A percentile compares a stretch with the other conserved stretches of the same genome.
phyloP scores from a whole-genome alignment of 805 yeast genomes.

The Starmerella scarabaei region DNA sequence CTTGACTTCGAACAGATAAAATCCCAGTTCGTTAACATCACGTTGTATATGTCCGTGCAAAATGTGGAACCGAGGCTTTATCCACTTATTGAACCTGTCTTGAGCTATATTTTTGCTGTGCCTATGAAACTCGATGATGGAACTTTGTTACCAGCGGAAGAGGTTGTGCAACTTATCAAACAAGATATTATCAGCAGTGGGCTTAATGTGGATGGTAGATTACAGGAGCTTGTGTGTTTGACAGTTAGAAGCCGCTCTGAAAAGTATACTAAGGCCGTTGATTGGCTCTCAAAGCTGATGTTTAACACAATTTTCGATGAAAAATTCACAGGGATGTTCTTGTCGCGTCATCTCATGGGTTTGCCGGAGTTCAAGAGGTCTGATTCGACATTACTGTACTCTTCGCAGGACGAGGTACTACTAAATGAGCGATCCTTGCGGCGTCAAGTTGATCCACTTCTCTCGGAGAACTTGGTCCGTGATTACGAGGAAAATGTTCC shows the following conservation, averaged over 20 bases:
- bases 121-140: conserved; percentile 60
- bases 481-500: conserved; percentile 38
- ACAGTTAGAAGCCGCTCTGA: conserved; percentile 46
- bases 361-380: conserved; percentile 52
- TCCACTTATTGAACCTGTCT: conserved; percentile 49
- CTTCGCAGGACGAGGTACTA: conserved; percentile 43
- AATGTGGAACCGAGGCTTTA: conserved; percentile 40
- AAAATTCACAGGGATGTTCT: conserved; percentile 50
- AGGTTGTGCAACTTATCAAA: conserved; percentile 61
- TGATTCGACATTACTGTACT: conserved; percentile 51
- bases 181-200: conserved; percentile 50
- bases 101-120: conserved; percentile 55
- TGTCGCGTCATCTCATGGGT: conserved; percentile 48
- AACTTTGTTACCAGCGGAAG: conserved; percentile 47
- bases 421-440: conserved; percentile 50
- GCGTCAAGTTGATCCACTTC: conserved; percentile 52
- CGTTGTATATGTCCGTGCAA: conserved; percentile 45
- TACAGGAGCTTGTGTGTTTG: conserved; percentile 54
- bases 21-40: conserved; percentile 65
- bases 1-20: conserved; percentile 67
- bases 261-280: conserved; percentile 55
- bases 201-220: conserved; percentile 46
- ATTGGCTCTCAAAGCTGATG: conserved; percentile 61
- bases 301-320: conserved; percentile 60
- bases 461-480: conserved; percentile 46